phyloP scores from a whole-genome alignment of 148 eudicot genomes.

The Vaccinium darrowii region DNA sequence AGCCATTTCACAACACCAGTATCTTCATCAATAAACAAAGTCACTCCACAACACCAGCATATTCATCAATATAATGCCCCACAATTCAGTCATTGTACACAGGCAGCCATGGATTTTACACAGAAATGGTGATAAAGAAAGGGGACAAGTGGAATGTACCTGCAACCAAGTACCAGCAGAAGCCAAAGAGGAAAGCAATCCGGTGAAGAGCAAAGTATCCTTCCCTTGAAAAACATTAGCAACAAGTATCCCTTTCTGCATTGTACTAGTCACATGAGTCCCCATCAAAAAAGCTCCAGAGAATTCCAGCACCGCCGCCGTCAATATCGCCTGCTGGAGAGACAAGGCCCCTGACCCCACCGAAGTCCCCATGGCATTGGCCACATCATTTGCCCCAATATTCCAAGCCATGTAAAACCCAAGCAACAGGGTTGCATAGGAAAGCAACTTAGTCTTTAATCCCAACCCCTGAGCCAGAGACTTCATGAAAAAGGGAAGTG shows the following conservation, averaged over 20 bases:
- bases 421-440: conserved; percentile 65
- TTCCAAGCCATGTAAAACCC: conserved; percentile 99
- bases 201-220: conserved; percentile 51
- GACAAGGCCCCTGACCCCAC: conserved; percentile 93
- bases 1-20: no score
- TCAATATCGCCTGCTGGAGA: conserved; percentile 77
- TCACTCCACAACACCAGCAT: not conserved
- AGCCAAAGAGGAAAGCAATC: conserved; percentile 27
- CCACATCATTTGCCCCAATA: conserved; percentile 95
- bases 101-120: not conserved
- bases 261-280: conserved; percentile 80
- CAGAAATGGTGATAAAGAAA: not conserved
- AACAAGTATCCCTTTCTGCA: conserved; percentile 98
- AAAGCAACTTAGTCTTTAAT: conserved; percentile 58
- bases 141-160: conserved; percentile 35
- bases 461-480: conserved; percentile 58
- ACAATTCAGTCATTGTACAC: not conserved
- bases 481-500: conserved; percentile 72
- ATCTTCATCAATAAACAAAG: not conserved
- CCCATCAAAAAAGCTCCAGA: conserved; percentile 92
- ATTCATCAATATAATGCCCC: not conserved
- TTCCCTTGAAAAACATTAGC: conserved; percentile 89
- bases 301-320: conserved; percentile 84
- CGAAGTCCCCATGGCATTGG: conserved; percentile 97
- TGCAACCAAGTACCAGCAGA: conserved; percentile 97